Conservation (phyloP, 345 rosid genomes). For the Dovyalis caffra region DNA sequence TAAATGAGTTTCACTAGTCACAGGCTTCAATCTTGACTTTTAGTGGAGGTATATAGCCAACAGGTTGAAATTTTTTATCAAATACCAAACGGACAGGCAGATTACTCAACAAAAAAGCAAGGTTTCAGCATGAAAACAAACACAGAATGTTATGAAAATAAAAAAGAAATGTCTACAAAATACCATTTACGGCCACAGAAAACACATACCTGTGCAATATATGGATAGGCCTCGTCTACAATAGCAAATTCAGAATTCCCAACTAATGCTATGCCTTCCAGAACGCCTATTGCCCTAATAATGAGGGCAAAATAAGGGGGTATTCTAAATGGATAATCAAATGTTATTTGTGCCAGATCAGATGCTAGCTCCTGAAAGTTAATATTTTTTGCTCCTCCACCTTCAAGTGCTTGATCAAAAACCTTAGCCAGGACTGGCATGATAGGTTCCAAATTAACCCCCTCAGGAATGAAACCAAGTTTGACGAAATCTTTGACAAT, state of each 20-base stretch:
- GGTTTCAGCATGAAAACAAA: neutral
- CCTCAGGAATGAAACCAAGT: conserved; percentile 90
- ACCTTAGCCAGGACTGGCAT: conserved; percentile 93
- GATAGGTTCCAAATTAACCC: conserved; percentile 93
- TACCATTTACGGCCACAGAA: neutral
- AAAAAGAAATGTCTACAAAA: neutral
- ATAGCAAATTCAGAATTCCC: conserved; percentile 94
- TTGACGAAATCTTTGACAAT: conserved; percentile 93
- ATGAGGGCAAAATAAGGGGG: conserved; percentile 97
- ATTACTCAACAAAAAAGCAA: neutral
- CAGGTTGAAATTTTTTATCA: neutral
- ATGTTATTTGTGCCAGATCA: conserved; percentile 94
- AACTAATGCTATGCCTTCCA: conserved; percentile 95
- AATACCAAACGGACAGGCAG: neutral
- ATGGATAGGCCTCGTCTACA: conserved; percentile 97
- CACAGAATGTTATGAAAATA: neutral
- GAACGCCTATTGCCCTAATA: conserved; percentile 92
- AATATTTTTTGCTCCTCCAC: conserved; percentile 90
- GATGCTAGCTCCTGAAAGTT: conserved; percentile 96
- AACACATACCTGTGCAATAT: conserved; percentile 81
- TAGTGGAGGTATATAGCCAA: neutral
- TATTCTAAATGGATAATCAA: conserved; percentile 96
- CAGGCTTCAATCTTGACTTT: neutral
- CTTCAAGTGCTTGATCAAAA: conserved; percentile 99
- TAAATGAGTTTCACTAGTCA: neutral